Evolutionary conservation across 2,329 filamentous ascomycete genomes (phyloP), one percentile per base, ranked within the genome.

Genomic region (Apiospora hydei): DNA sequence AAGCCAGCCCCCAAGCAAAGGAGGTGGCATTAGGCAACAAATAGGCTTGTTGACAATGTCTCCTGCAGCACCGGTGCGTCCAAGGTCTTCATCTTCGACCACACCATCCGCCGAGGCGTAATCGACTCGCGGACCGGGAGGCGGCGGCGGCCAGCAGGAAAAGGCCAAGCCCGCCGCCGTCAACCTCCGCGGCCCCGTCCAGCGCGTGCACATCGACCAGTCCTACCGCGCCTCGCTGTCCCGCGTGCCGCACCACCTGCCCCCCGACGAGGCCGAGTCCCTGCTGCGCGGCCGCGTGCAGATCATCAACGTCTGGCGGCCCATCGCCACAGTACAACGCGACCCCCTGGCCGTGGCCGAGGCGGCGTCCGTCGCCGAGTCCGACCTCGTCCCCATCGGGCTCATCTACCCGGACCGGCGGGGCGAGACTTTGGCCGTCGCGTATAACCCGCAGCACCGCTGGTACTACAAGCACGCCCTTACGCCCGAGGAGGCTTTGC

Each of bases 191-290:
- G 83, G 82, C 0, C 84, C 83, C 0, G 85, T 87, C 3, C 82
- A 84, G 69, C 83, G 84, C n/a, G 86, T 88, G 1, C 88, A 90
- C 76, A 87, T 89, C 72, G 88, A 89, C 75, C 87, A 89, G 76
- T 85, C 85, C 3, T 86, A 87, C 76, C 44, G 71, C 51, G 84
- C 81, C 6, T 80, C 77, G 51, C 80, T 78, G 71, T 80, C 77
- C 24, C 81, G 82, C 53, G 84, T 82, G 72, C 73, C 76, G 3
- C 80, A 82, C 74, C 82, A 86, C 72, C 81, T 87, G 0, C 85
- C 84, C 1, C 85, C 84, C 1, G 75, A 83, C 41, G 80, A 83
- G 24, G 82, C 83, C 0, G 81, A 81, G 0, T 76, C 78, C 67
- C 83, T 87, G 8, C 77, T 84, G 5, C 78, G 80, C 68, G 81